Percentiles rank a stretch among this genome's conserved stretches.
These are phyloP conservation scores for Aureobasidium sp. DNA, from an alignment of 2,329 filamentous ascomycete species.

Conservation along the genomic window DNA sequence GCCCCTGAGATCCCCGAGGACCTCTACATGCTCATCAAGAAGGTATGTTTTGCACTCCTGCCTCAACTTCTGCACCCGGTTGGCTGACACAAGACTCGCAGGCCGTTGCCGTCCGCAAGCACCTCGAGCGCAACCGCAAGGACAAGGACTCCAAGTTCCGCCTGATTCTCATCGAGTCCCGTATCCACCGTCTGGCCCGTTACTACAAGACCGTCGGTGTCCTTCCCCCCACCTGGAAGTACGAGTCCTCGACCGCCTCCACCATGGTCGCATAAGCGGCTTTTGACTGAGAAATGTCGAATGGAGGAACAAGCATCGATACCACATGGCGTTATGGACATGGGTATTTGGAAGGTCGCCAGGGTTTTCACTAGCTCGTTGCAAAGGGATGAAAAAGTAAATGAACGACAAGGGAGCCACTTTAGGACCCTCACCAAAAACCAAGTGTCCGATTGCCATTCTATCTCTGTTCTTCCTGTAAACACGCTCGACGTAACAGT, in stretches of 20 bases:
- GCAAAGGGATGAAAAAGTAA: slow-evolving; percentile 9
- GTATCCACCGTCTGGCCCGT: slow-evolving; percentile 97
- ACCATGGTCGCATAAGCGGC: slow-evolving; percentile 76
- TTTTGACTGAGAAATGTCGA: slow-evolving; percentile 4
- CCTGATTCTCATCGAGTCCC: slow-evolving; percentile 99
- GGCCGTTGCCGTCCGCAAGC: slow-evolving; percentile 98
- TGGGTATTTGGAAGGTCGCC: slow-evolving; percentile 12
- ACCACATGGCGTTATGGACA: slow-evolving; percentile 14
- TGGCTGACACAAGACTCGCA: slow-evolving; percentile 28
- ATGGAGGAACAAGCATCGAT: not conserved
- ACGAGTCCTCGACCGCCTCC: slow-evolving; percentile 94
- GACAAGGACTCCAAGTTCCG: slow-evolving; percentile 99
- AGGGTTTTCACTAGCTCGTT: slow-evolving; percentile 13
- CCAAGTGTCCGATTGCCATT: slow-evolving; percentile 5
- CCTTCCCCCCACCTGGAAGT: slow-evolving; percentile 90
- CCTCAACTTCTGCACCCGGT: not conserved
- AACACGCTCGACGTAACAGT: not conserved
- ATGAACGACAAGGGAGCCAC: slow-evolving; percentile 9
- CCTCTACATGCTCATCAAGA: slow-evolving; percentile 99
- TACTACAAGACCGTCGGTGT: slow-evolving; percentile 97
- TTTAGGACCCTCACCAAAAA: slow-evolving; percentile 4
- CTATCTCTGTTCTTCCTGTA: not conserved
- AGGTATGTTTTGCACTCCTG: slow-evolving; percentile 52
- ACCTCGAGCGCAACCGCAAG: slow-evolving; percentile 99
- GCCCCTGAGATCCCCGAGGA: slow-evolving; percentile 98